Percentiles rank a stretch among this genome's conserved stretches.
phyloP scores from a whole-genome alignment of 345 rosid species.

The Syzygium aromaticum region DNA sequence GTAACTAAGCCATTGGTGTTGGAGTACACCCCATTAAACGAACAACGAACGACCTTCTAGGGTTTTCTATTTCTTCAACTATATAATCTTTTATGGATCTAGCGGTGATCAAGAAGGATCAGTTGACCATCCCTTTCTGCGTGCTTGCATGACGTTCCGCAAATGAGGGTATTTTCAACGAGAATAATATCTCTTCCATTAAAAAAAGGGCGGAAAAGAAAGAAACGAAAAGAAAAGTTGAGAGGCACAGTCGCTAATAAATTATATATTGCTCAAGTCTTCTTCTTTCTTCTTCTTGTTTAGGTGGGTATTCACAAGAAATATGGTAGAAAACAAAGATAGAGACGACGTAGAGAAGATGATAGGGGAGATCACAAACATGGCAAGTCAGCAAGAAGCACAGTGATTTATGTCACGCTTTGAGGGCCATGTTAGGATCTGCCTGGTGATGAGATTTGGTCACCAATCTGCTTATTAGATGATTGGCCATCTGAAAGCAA shows the following conservation, averaged over 20 bases:
- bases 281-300: not conserved
- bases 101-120: not conserved
- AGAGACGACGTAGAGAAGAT: not conserved
- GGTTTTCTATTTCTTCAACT: not conserved
- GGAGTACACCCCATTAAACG: not conserved
- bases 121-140: not conserved
- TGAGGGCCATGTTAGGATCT: not conserved
- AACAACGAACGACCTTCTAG: not conserved
- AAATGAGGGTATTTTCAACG: slow-evolving; percentile 24
- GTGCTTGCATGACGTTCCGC: not conserved
- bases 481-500: not conserved
- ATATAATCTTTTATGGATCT: too few species aligned
- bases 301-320: not conserved
- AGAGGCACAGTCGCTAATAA: not conserved
- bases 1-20: not conserved
- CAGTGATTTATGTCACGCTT: not conserved
- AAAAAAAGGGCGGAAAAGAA: not conserved
- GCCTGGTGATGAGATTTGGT: not conserved
- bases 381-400: not conserved
- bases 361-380: not conserved
- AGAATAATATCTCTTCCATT: slow-evolving; percentile 9
- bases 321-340: not conserved
- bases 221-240: not conserved
- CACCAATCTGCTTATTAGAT: not conserved
- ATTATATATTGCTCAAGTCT: not conserved